Evolutionary conservation across 495 filamentous ascomycete species (phyloP).

Genomic region (Xeromyces bisporus): DNA sequence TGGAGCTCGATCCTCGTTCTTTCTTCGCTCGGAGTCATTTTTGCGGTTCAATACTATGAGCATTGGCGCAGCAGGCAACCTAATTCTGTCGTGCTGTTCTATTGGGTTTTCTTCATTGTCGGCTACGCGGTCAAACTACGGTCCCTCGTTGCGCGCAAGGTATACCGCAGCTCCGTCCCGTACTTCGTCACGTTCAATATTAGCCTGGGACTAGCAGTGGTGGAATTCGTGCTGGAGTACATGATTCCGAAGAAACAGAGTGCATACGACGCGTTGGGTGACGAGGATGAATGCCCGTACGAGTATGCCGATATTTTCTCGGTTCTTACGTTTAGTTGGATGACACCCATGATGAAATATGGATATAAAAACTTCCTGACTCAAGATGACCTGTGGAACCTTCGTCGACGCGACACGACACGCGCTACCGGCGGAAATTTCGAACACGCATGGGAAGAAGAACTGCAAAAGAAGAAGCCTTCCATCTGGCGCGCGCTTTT

Average conservation of each 20-base stretch:
- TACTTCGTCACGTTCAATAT: conserved; percentile 72
- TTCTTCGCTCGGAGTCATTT: conserved; percentile 63
- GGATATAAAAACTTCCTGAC: conserved; percentile 86
- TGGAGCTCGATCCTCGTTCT: conserved; percentile 70
- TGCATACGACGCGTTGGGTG: conserved; percentile 68
- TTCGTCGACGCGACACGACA: conserved; percentile 67
- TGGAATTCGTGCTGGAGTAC: conserved; percentile 78
- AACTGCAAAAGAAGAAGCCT: conserved; percentile 59
- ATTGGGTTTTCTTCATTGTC: conserved; percentile 84
- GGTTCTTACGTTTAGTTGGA: conserved; percentile 89
- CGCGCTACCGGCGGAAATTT: conserved; percentile 47
- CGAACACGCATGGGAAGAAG: conserved; percentile 56
- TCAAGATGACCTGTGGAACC: conserved; percentile 93
- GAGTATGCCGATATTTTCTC: conserved; percentile 95
- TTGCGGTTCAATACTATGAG: conserved; percentile 80
- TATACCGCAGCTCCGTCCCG: conserved; percentile 43
- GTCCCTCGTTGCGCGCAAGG: conserved; percentile 62
- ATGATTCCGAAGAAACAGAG: conserved; percentile 76
- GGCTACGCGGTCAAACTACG: conserved; percentile 71
- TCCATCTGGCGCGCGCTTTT: conserved; percentile 90
- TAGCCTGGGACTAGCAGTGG: conserved; percentile 49
- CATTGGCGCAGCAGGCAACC: conserved; percentile 76
- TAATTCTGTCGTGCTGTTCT: conserved; percentile 87
- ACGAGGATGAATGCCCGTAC: conserved; percentile 80
- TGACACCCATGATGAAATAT: conserved; percentile 95